A percentile compares a stretch with the other conserved stretches of the same genome.
phyloP scores from a whole-genome alignment of 2,329 filamentous ascomycete genomes.

The Alternaria sp. region DNA sequence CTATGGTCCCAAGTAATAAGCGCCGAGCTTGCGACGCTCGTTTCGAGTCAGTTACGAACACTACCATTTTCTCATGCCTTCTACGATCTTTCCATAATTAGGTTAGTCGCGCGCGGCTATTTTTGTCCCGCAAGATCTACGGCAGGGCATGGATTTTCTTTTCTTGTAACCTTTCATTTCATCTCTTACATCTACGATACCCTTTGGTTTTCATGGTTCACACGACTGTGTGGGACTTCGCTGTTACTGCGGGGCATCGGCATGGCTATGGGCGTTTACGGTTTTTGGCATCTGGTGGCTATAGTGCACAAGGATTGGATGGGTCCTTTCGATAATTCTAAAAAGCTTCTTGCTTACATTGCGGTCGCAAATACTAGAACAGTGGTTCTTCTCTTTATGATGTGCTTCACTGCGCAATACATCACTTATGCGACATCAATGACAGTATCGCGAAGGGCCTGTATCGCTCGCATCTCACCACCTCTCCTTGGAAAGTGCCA shows the following conservation, averaged over 20 bases:
- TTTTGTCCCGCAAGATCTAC: not conserved
- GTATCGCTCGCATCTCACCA: not conserved
- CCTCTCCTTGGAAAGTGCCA: not conserved
- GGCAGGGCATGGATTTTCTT: not conserved
- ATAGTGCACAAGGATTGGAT: not conserved
- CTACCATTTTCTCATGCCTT: constrained; percentile 1
- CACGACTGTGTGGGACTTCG: not conserved
- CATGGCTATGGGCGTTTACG: constrained; percentile 3
- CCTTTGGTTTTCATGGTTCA: constrained; percentile 7
- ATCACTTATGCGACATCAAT: not conserved
- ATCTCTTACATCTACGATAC: constrained; percentile 17
- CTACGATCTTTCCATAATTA: not conserved
- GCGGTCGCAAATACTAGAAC: not conserved
- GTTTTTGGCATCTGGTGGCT: not conserved
- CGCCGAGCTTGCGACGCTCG: constrained; percentile 13
- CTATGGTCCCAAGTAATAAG: constrained; percentile 44
- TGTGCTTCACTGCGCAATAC: not conserved
- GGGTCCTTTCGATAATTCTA: not conserved
- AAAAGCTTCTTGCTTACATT: not conserved
- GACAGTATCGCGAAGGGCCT: not conserved
- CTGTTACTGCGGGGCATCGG: not conserved
- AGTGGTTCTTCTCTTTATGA: not conserved
- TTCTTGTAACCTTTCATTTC: not conserved
- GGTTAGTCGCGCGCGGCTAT: constrained; percentile 7
- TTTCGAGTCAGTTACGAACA: constrained; percentile 16